Evolutionary conservation across 805 yeast genomes (phyloP).

Genomic region (Metschnikowia proteae): DNA sequence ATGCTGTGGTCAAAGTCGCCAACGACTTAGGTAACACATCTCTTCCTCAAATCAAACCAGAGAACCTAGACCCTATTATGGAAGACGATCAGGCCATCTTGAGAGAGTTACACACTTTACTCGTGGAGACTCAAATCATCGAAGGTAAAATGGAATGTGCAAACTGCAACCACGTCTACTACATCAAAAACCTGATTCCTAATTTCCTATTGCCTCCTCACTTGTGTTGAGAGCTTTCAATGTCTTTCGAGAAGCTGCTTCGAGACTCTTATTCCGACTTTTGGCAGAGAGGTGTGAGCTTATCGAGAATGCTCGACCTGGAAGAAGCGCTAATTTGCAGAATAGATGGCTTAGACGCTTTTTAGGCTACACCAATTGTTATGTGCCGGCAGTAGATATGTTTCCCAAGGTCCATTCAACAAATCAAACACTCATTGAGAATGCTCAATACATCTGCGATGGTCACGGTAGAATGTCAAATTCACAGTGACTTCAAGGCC

Average conservation of each 20-base stretch:
- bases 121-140: slow-evolving; percentile 78
- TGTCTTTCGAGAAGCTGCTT: too few species aligned
- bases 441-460: too few species aligned
- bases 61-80: slow-evolving; percentile 47
- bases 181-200: slow-evolving; percentile 90
- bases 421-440: too few species aligned
- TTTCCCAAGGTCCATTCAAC: too few species aligned
- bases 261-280: not conserved
- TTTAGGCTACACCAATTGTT: too few species aligned
- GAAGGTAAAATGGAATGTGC: slow-evolving; percentile 90
- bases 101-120: slow-evolving; percentile 69
- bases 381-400: too few species aligned
- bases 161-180: slow-evolving; percentile 82
- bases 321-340: not conserved
- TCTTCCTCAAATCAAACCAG: slow-evolving; percentile 51
- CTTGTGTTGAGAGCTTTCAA: slow-evolving; percentile 44
- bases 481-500: too few species aligned
- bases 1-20: slow-evolving; percentile 75
- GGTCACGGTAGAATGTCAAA: too few species aligned
- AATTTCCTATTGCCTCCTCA: slow-evolving; percentile 94
- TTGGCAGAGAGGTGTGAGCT: not conserved
- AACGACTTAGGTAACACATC: slow-evolving; percentile 47
- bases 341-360: not conserved
- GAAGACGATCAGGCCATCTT: slow-evolving; percentile 54
- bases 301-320: not conserved